A percentile compares a stretch with the other conserved stretches of the same genome.
Conservation (phyloP, 257 asterid species). For the Thymus quinquecostatus region DNA sequence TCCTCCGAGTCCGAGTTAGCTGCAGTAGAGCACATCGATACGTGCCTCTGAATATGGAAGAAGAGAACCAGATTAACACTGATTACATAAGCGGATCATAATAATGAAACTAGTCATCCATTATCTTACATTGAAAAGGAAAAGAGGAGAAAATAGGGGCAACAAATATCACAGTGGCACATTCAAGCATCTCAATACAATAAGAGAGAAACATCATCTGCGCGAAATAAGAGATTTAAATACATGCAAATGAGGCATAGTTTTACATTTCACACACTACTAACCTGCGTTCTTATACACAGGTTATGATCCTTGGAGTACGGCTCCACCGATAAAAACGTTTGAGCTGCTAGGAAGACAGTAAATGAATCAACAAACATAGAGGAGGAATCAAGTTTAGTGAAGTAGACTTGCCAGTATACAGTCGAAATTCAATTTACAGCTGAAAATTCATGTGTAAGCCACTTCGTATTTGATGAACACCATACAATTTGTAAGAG, state of each 20-base stretch:
- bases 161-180: background rate
- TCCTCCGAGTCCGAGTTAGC: slow-evolving; percentile 39
- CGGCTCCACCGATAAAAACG: slow-evolving; percentile 33
- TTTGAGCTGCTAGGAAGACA: slow-evolving; percentile 43
- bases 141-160: background rate
- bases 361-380: background rate
- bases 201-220: background rate
- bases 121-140: background rate
- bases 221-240: slow-evolving; percentile 3
- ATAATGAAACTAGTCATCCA: slow-evolving; percentile 11
- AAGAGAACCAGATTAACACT: slow-evolving; percentile 1
- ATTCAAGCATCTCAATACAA: slow-evolving; percentile 12
- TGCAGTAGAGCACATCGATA: slow-evolving; percentile 41
- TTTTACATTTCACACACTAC: slow-evolving; percentile 22
- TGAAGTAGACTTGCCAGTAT: slow-evolving; percentile 3
- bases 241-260: slow-evolving; percentile 24
- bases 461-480: slow-evolving; percentile 15
- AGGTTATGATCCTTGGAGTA: slow-evolving; percentile 34
- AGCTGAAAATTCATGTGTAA: background rate
- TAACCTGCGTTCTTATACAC: slow-evolving; percentile 37
- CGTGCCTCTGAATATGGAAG: slow-evolving; percentile 40
- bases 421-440: background rate
- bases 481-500: background rate
- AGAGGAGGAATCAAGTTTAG: background rate
- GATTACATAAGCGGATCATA: slow-evolving; percentile 14